Conservation (phyloP, 208 protist species). For the Leishmania tropica region DNA sequence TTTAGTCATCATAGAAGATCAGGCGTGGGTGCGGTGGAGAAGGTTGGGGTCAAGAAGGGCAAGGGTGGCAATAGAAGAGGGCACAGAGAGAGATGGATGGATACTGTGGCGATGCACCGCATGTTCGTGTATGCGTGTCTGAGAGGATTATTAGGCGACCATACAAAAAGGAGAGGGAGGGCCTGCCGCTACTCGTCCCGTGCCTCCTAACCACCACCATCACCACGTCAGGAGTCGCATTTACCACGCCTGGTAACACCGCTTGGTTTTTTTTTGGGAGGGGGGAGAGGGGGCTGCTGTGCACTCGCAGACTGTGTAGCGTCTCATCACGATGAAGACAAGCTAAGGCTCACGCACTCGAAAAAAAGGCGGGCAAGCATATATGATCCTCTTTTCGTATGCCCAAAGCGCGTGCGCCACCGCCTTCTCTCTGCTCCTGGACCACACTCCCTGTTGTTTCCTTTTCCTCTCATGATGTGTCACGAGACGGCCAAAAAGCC, state of each 20-base stretch:
- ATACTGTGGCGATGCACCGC: not conserved
- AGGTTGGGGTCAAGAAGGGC: not conserved
- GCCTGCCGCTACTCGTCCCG: not conserved
- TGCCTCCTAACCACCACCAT: not conserved
- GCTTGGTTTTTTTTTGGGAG: not conserved
- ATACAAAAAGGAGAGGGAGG: not conserved
- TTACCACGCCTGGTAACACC: not conserved
- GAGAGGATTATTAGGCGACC: not conserved
- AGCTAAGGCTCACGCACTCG: not conserved
- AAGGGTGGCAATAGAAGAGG: too few species aligned
- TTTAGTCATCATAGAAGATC: not conserved
- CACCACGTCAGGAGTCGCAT: not conserved
- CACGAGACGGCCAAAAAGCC: not conserved
- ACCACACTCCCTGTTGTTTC: not conserved
- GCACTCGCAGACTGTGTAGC: not conserved
- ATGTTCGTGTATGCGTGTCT: not conserved
- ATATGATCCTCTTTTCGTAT: not conserved
- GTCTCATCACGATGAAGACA: not conserved
- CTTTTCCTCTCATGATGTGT: not conserved
- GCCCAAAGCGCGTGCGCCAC: not conserved
- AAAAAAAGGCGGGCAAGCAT: not conserved
- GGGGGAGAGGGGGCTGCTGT: not conserved
- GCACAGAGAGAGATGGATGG: not conserved
- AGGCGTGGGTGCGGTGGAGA: not conserved
- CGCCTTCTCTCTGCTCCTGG: not conserved